These are phyloP conservation scores for Colletotrichum australisinense DNA, from an alignment of 2,329 filamentous ascomycete genomes.

Conservation along the genomic window DNA sequence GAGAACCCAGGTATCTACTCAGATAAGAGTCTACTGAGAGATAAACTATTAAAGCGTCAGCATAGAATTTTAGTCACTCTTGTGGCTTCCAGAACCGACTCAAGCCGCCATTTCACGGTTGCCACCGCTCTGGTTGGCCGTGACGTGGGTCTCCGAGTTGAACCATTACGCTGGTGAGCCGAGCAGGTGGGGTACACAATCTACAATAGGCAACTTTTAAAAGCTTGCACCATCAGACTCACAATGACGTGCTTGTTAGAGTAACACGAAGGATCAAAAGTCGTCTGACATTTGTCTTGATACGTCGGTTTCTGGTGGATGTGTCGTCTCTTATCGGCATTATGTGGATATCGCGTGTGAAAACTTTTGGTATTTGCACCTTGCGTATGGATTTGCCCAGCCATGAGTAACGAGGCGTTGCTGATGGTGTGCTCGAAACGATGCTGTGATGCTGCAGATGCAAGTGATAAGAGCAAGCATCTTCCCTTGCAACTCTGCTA, in stretches of 20 bases:
- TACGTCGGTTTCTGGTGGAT: slow-evolving; percentile 10
- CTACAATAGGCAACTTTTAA: background rate
- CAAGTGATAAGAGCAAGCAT: background rate
- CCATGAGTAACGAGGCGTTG: background rate
- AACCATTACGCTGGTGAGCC: background rate
- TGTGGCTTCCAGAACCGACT: background rate
- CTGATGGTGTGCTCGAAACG: slow-evolving; percentile 5
- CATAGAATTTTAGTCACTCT: background rate
- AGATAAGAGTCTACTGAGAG: too few relatives aligned
- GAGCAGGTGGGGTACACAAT: background rate
- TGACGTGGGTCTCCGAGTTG: background rate
- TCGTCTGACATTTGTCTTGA: background rate
- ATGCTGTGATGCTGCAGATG: background rate
- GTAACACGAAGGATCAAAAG: background rate
- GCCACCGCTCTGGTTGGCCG: background rate
- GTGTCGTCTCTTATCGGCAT: slow-evolving; percentile 7
- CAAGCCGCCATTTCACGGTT: background rate
- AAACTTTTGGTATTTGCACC: background rate
- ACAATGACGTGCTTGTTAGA: slow-evolving; percentile 21
- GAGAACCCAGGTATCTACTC: too few relatives aligned
- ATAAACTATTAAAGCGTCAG: too few relatives aligned
- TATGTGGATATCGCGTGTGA: slow-evolving; percentile 1
- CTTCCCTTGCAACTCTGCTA: background rate
- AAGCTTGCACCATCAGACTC: slow-evolving; percentile 10
- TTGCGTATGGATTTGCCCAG: background rate